Conservation (phyloP, 192 early-diverging fungal species). For the Haplosporangium gracile region DNA sequence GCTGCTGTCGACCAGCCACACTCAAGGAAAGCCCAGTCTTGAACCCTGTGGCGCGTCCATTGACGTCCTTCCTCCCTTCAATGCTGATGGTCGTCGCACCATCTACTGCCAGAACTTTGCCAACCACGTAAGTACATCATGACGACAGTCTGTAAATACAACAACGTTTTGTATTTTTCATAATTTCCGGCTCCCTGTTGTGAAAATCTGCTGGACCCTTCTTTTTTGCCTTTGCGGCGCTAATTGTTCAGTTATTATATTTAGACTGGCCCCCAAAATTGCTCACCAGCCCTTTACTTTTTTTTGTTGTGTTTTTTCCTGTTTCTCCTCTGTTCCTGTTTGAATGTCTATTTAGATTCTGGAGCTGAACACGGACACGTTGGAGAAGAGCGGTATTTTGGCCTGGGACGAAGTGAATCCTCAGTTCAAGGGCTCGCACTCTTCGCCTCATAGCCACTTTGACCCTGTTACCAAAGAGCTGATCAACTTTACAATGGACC, state of each 20-base stretch:
- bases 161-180: not conserved
- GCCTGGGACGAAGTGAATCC: slow-evolving; percentile 75
- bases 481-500: slow-evolving; percentile 81
- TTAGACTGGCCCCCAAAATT: not conserved
- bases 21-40: slow-evolving; percentile 70
- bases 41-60: slow-evolving; percentile 78
- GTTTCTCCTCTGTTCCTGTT: not conserved
- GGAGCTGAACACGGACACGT: slow-evolving; percentile 74
- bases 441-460: slow-evolving; percentile 78
- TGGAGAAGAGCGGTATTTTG: slow-evolving; percentile 71
- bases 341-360: slow-evolving; percentile 59
- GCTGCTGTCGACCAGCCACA: slow-evolving; percentile 69
- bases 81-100: slow-evolving; percentile 71
- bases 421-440: slow-evolving; percentile 71
- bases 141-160: not conserved
- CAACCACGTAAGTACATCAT: slow-evolving; percentile 63
- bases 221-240: not conserved
- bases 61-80: slow-evolving; percentile 63
- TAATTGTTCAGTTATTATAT: not conserved
- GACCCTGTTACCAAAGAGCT: slow-evolving; percentile 79
- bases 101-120: slow-evolving; percentile 78
- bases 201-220: not conserved
- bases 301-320: slow-evolving; percentile 6
- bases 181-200: not conserved
- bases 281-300: slow-evolving; percentile 3